Evolutionary conservation across 116 monocot genomes (phyloP), one percentile per base, ranked within the genome.

Genomic region (Cymodocea nodosa): DNA sequence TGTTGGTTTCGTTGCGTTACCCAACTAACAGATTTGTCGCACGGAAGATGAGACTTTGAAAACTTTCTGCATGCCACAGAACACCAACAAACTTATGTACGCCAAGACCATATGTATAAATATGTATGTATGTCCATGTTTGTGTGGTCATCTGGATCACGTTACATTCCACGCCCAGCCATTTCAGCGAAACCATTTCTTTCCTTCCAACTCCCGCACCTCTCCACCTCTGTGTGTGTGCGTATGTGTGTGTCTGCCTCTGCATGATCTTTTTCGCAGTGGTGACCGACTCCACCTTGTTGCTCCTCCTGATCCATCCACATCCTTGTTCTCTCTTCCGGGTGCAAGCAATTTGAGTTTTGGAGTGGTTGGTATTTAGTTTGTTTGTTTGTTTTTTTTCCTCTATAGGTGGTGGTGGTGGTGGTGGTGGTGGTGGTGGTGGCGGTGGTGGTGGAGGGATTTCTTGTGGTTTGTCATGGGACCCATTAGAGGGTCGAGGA

Each of bases 401-500:
- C 59, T 13, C 59, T 17, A 61, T 62, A 50, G 19, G 18, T 64
- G 19, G 7, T 44, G 14, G 11, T 57, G 51, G 57, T 61, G 17
- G 56, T 49, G 37, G 62, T 60, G 51, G 18, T 51, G 69, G 60
- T 30, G 30, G 30, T 30, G 30, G 30, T 60, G 51, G 18, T 51
- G 69, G 60, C 3, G 30, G 30, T 30, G 30, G 30, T 61, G 17
- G 56, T 54, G 9, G 14, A 9, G 15, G 52, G 20, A 24, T 44
- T 72, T 64, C 19, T 48, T 7, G 10, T 44, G 64, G 13, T 64
- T 64, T 48, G 49, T 3, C 77, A 89, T 89, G 89, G 83, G 78
- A 12, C 89, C 83, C 25, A 52, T 83, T 20, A 73, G 83, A 66
- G 89, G 85, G 59, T 62, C n/a, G 56, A 83, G 75, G 79, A 82